Evolutionary conservation across 768 basidiomycete genomes (phyloP).

Genomic region (Russula sp.): DNA sequence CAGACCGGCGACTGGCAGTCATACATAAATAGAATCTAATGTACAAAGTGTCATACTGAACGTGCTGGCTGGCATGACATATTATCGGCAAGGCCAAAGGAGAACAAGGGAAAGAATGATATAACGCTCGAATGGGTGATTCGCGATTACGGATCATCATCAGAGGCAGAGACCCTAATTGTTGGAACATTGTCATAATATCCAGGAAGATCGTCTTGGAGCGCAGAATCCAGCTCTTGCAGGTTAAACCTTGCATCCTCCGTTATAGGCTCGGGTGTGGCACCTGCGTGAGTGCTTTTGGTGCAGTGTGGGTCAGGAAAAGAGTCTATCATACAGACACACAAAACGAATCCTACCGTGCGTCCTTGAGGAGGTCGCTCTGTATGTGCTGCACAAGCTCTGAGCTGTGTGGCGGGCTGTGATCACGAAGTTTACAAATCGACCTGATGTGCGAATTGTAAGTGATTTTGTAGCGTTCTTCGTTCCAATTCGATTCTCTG

Average conservation of each 20-base stretch:
- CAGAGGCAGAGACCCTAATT: neutral
- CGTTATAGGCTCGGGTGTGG: neutral
- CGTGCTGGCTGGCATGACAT: neutral
- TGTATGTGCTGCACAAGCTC: neutral
- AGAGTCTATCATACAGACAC: neutral
- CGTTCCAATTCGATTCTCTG: neutral
- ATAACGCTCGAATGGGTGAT: neutral
- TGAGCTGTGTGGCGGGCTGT: neutral
- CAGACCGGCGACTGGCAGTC: neutral
- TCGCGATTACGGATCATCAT: neutral
- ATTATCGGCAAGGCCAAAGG: neutral
- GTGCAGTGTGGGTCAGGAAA: neutral
- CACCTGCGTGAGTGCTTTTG: neutral
- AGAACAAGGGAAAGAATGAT: neutral
- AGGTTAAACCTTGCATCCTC: neutral
- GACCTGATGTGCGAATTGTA: neutral
- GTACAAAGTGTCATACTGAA: neutral
- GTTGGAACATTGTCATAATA: neutral
- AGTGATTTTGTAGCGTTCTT: neutral
- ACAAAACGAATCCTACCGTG: constrained; percentile 1
- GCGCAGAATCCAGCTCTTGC: neutral
- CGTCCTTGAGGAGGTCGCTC: neutral
- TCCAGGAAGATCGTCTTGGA: neutral
- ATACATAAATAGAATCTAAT: neutral
- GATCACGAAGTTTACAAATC: neutral